Evolutionary conservation across 73 alveolate genomes (phyloP).

Genomic region (Blepharisma stoltei): DNA sequence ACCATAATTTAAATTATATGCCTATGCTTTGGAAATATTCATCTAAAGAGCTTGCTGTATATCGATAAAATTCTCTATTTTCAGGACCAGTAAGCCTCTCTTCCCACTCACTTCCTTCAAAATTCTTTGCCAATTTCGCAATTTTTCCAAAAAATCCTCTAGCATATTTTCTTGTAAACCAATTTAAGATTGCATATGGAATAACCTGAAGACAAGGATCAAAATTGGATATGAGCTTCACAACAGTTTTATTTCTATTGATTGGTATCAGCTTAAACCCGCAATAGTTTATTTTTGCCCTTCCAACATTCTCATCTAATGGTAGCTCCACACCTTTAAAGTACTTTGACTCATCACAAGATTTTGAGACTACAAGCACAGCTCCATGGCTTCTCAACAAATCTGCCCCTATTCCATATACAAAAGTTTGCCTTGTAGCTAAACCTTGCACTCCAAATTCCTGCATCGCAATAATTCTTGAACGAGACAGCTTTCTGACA

Average conservation of each 20-base stretch:
- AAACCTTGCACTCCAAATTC: neutral
- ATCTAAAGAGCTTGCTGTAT: neutral
- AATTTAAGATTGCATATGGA: slow-evolving; percentile 3
- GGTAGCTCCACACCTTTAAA: slow-evolving; percentile 21
- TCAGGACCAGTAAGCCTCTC: neutral
- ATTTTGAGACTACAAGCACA: neutral
- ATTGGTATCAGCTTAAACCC: neutral
- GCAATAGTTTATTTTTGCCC: neutral
- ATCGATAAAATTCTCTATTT: neutral
- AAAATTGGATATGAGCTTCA: neutral
- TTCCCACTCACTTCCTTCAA: slow-evolving; percentile 22
- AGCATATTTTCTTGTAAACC: slow-evolving; percentile 19
- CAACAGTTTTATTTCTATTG: neutral
- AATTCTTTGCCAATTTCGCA: neutral
- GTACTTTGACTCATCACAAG: slow-evolving; percentile 3
- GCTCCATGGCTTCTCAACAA: neutral
- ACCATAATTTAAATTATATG: no score
- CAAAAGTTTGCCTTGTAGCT: slow-evolving; percentile 5
- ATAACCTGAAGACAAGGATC: neutral
- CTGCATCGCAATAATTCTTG: neutral
- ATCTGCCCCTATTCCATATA: slow-evolving; percentile 13
- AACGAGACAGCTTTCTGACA: neutral
- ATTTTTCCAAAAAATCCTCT: slow-evolving; percentile 7
- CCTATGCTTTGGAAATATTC: neutral
- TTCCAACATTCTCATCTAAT: neutral